A percentile compares a stretch with the other conserved stretches of the same genome.
Conservation (phyloP, 2,329 filamentous ascomycete genomes). For the Arthrobotrys sinensis region DNA sequence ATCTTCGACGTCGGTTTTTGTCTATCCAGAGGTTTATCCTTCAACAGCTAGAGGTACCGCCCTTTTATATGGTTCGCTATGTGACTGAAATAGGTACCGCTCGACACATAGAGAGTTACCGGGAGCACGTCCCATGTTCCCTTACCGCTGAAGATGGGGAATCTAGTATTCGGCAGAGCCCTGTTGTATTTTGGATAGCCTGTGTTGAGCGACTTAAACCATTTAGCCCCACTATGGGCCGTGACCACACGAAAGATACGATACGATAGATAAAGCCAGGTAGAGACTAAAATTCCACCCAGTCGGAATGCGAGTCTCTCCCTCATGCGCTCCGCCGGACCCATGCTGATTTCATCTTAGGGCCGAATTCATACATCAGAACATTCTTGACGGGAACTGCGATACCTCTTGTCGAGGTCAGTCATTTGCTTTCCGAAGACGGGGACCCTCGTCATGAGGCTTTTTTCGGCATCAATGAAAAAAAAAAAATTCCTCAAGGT, state of each 20-base stretch:
- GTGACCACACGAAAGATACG: not conserved
- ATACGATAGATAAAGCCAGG: slow-evolving; percentile 12
- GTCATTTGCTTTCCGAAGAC: slow-evolving; percentile 42
- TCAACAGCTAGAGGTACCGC: too few relatives aligned
- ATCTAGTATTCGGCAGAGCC: too few relatives aligned
- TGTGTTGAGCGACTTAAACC: too few relatives aligned
- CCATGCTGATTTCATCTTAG: slow-evolving; percentile 40
- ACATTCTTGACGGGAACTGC: slow-evolving; percentile 36
- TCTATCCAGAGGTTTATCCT: too few relatives aligned
- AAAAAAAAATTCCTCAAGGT: slow-evolving; percentile 48
- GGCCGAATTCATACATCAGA: slow-evolving; percentile 42
- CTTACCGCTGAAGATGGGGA: too few relatives aligned
- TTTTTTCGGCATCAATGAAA: slow-evolving; percentile 46
- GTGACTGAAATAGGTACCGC: too few relatives aligned
- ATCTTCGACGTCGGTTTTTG: too few relatives aligned
- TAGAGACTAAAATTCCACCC: slow-evolving; percentile 22
- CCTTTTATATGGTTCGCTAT: too few relatives aligned
- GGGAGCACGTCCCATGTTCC: too few relatives aligned
- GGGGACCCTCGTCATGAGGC: slow-evolving; percentile 56
- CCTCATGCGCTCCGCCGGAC: slow-evolving; percentile 43
- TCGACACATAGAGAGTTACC: too few relatives aligned
- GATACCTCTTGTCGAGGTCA: slow-evolving; percentile 4
- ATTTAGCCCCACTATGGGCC: too few relatives aligned
- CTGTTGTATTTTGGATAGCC: too few relatives aligned
- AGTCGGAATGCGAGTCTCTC: slow-evolving; percentile 46